Percentiles rank a stretch among this genome's conserved stretches.
Evolutionary conservation across 2,329 filamentous ascomycete genomes (phyloP).

Genomic region (Fusarium sp.): DNA sequence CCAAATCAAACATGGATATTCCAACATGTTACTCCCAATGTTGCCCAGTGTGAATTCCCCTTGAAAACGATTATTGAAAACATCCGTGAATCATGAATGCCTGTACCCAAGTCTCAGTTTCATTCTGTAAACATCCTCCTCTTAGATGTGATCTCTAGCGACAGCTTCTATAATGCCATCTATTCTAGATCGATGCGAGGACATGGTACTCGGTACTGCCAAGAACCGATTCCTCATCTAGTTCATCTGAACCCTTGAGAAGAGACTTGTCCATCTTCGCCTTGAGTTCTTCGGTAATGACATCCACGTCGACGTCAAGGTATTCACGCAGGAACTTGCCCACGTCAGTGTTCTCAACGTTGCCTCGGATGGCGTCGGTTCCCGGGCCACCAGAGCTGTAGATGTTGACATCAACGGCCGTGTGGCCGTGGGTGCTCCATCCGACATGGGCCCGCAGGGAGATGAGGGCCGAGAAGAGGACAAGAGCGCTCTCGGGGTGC

Average conservation of each 20-base stretch:
- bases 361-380: constrained; percentile 77
- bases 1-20: not conserved
- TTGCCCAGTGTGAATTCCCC: not conserved
- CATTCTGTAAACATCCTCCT: constrained; percentile 3
- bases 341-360: constrained; percentile 95
- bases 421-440: constrained; percentile 95
- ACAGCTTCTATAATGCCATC: not conserved
- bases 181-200: constrained; percentile 14
- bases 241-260: constrained; percentile 27
- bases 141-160: not conserved
- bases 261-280: constrained; percentile 57
- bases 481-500: constrained; percentile 64
- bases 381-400: constrained; percentile 81
- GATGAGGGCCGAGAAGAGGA: constrained; percentile 84
- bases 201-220: constrained; percentile 23
- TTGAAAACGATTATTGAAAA: not conserved
- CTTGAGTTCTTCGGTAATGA: constrained; percentile 80
- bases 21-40: not conserved
- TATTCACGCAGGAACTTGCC: constrained; percentile 85
- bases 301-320: constrained; percentile 81
- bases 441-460: constrained; percentile 89
- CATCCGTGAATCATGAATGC: not conserved
- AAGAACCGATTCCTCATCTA: constrained; percentile 27
- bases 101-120: not conserved
- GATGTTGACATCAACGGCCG: constrained; percentile 95